A percentile compares a stretch with the other conserved stretches of the same genome.
phyloP scores from a whole-genome alignment of 1,284 basidiomycete genomes.

The Apiotrichum domesticum region DNA sequence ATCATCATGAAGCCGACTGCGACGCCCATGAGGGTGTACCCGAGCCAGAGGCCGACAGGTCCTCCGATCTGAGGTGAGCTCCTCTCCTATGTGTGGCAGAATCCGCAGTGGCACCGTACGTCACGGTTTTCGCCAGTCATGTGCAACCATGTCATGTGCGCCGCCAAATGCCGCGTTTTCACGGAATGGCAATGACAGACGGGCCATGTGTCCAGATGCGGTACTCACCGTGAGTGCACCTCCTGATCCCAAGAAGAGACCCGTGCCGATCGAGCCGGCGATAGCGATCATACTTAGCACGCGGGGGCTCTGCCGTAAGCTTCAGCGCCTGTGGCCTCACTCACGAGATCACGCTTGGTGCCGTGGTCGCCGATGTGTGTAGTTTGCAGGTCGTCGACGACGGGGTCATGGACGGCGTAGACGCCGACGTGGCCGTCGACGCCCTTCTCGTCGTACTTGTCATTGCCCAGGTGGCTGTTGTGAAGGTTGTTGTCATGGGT shows the following conservation, averaged over 20 bases:
- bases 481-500: background rate
- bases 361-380: slow-evolving; percentile 8
- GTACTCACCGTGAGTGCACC: background rate
- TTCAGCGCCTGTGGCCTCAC: no score
- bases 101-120: no score
- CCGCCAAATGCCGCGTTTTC: no score
- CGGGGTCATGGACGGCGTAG: background rate
- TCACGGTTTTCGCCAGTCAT: no score
- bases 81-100: slow-evolving; percentile 27
- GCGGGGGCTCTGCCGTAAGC: background rate
- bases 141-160: no score
- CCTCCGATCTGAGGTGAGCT: slow-evolving; percentile 44
- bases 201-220: no score
- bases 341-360: slow-evolving; percentile 4
- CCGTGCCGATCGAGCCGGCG: slow-evolving; percentile 51
- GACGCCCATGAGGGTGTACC: slow-evolving; percentile 20
- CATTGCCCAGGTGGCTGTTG: background rate
- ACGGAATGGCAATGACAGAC: no score
- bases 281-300: slow-evolving; percentile 42
- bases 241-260: slow-evolving; percentile 46
- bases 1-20: slow-evolving; percentile 12
- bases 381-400: slow-evolving; percentile 2
- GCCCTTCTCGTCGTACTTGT: background rate
- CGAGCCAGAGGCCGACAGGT: slow-evolving; percentile 44
- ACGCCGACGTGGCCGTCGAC: background rate